A percentile compares a stretch with the other conserved stretches of the same genome.
Evolutionary conservation across 2,329 filamentous ascomycete genomes (phyloP).

Genomic region (Elsinoe necatrix): DNA sequence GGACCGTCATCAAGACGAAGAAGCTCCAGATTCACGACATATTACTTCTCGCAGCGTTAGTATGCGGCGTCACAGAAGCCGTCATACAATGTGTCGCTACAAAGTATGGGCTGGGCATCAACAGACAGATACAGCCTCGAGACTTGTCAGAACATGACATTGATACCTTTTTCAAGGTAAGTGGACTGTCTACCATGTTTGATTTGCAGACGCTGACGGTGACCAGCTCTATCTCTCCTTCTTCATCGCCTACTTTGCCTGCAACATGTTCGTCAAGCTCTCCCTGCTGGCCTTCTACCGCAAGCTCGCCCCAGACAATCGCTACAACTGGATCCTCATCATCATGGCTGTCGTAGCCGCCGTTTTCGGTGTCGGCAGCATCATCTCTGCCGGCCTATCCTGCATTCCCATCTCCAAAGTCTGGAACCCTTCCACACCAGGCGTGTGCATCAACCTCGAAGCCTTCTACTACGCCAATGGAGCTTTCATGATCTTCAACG

Average conservation of each 20-base stretch:
- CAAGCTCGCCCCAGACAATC: conserved; percentile 28
- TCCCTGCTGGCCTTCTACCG: conserved; percentile 34
- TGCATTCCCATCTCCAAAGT: conserved; percentile 31
- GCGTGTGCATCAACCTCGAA: conserved; percentile 30
- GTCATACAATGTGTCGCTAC: conserved; percentile 18
- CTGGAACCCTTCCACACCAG: conserved; percentile 25
- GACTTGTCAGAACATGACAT: background rate
- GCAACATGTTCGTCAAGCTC: conserved; percentile 35
- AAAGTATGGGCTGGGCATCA: conserved; percentile 18
- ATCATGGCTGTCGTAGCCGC: conserved; percentile 30
- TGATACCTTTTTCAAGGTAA: conserved; percentile 18
- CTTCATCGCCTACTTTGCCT: conserved; percentile 33
- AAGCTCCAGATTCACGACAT: conserved; percentile 11
- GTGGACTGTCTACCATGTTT: background rate
- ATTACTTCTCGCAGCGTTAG: conserved; percentile 1
- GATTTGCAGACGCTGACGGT: background rate
- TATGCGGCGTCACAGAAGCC: conserved; percentile 18
- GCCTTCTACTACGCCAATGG: conserved; percentile 29
- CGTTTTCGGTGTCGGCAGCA: conserved; percentile 28
- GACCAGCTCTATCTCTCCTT: conserved; percentile 23
- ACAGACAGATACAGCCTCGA: conserved; percentile 11
- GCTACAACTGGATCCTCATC: conserved; percentile 25
- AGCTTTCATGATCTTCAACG: conserved; percentile 32
- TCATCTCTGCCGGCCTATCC: conserved; percentile 31
- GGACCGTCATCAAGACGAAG: conserved; percentile 13